Base-by-base conservation (phyloP, 306 rosid species). In the Quercus alba region DNA sequence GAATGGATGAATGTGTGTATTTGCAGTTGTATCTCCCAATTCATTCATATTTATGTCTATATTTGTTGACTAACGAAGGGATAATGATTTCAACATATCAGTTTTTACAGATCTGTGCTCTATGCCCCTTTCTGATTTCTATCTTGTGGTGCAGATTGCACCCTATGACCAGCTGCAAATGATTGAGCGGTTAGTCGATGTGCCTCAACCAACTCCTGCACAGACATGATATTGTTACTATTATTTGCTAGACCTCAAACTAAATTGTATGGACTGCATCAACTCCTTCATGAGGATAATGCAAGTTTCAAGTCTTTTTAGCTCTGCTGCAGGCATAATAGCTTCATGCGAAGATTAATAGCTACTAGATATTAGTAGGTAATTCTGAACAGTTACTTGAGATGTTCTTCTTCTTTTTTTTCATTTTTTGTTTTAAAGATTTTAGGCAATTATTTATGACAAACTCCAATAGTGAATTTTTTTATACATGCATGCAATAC, bases 111-210 rank as follows among this genome's bases (percentile, higher is more conserved):
- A 57, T 66, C 17, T 72, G 26, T 61, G 41, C 21, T 73, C 58
- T 59, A 2, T 75, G 9, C 49, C 73, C 64, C 25, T 33, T 46
- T 49, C 41, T 83, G 49, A 74, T 56, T 78, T 72, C n/a, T 80
- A 33, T 46, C 38, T 25, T 75, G 12, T 77, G 80, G 57, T 85
- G 84, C 95, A 93, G 97, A 93, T 95, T 79, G 98, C 98, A 74
- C 98, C 98, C 58, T 93, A 93, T 77, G 98, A 95, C 82, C 98
- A 93, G 81, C 82, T 96, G 56, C 99, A 93, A 88, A 91, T 84
- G 67, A 87, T 96, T 67, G 99, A 96, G 85, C 84, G 99, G 77
- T 83, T 93, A 81, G 91, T 96, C 3, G 90, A 84, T 33, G 80
- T 76, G 86, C 90, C 84, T 84, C 82, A 35, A 68, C 82, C 82